Evolutionary conservation across 2,329 filamentous ascomycete genomes (phyloP).

Genomic region (Colletotrichum tofieldiae): DNA sequence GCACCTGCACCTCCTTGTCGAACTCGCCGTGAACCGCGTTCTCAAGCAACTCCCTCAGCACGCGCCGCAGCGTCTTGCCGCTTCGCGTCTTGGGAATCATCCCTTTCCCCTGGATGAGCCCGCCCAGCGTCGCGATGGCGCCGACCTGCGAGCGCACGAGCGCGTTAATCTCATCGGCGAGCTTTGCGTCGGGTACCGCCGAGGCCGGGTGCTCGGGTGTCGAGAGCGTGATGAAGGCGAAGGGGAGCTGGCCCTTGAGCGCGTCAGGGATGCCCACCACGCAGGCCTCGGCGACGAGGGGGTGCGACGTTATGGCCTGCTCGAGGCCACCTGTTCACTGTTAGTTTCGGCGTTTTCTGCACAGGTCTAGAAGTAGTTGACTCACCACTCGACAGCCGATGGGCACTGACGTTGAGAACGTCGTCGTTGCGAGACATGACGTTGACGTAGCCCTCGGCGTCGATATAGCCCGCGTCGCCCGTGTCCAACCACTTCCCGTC

Average conservation of each 20-base stretch:
- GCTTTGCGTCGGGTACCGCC: constrained; percentile 62
- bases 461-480: constrained; percentile 90
- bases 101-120: constrained; percentile 85
- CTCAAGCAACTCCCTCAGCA: constrained; percentile 87
- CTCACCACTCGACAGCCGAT: constrained; percentile 88
- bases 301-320: constrained; percentile 89
- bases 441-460: constrained; percentile 78
- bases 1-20: constrained; percentile 80
- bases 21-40: constrained; percentile 83
- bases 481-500: constrained; percentile 89
- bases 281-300: constrained; percentile 84
- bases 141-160: constrained; percentile 87
- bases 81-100: constrained; percentile 94
- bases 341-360: background rate
- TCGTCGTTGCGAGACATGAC: constrained; percentile 82
- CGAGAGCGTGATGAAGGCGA: constrained; percentile 82
- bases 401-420: constrained; percentile 95
- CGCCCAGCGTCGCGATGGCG: constrained; percentile 87
- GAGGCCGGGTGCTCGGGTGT: constrained; percentile 64
- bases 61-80: constrained; percentile 90
- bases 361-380: constrained; percentile 21
- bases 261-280: constrained; percentile 89
- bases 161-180: constrained; percentile 76
- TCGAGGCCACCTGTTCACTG: constrained; percentile 82
- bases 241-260: constrained; percentile 91